phyloP scores from a whole-genome alignment of 2,329 filamentous ascomycete species.

The Orbilia quercus region DNA sequence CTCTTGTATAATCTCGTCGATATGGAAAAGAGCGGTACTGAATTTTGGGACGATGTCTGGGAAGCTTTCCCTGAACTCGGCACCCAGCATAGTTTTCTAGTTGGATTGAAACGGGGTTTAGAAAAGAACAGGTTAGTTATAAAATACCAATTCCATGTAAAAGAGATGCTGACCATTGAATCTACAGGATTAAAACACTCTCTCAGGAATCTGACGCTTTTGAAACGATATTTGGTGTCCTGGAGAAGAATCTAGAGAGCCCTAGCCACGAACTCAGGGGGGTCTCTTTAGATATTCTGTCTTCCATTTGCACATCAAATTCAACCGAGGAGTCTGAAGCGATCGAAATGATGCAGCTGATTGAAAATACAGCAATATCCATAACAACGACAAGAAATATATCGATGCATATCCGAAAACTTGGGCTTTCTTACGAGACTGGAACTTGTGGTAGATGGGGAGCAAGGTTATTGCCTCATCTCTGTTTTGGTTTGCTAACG shows the following conservation, averaged over 20 bases:
- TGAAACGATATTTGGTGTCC: conserved; percentile 28
- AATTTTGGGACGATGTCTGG: conserved; percentile 30
- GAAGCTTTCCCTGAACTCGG: conserved; percentile 25
- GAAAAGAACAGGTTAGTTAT: conserved; percentile 36
- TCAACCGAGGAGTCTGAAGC: conserved; percentile 67
- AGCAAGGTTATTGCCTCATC: conserved; percentile 32
- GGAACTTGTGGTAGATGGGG: conserved; percentile 35
- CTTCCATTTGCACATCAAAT: conserved; percentile 69
- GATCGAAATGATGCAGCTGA: conserved; percentile 76
- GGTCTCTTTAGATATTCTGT: conserved; percentile 73
- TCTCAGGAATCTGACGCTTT: conserved; percentile 22
- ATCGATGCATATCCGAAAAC: conserved; percentile 85
- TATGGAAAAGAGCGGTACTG: conserved; percentile 8
- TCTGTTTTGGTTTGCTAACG: conserved; percentile 73
- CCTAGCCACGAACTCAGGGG: conserved; percentile 77
- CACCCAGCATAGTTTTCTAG: conserved; percentile 17
- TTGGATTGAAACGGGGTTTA: conserved; percentile 24
- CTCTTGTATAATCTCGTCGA: conserved; percentile 22
- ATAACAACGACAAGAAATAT: conserved; percentile 80
- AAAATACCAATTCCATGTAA: neutral
- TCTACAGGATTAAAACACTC: conserved; percentile 11
- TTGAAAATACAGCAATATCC: conserved; percentile 82
- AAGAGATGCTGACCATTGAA: neutral
- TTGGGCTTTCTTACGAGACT: conserved; percentile 69
- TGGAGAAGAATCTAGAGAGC: conserved; percentile 74